Evolutionary conservation across 2,329 filamentous ascomycete species (phyloP), one percentile per base, ranked within the genome.

Genomic region (Cercospora sesami): DNA sequence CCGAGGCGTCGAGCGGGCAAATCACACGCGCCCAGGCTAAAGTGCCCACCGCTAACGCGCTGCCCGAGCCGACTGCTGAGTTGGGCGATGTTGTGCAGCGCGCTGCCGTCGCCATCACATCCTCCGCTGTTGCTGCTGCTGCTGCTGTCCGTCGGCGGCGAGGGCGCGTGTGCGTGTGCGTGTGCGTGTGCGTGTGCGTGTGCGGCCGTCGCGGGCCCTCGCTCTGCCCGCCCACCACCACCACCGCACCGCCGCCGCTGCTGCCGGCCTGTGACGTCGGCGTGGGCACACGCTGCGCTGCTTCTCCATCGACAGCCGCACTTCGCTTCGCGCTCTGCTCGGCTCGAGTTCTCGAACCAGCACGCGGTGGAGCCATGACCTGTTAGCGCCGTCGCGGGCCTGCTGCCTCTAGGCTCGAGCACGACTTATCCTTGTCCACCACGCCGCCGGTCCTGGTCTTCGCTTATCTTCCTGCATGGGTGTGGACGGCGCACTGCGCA

Each of bases 1-100:
- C 60, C 60, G 60, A 63, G 60, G 59, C 59, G 59, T 61, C 59
- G 59, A n/a, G 42, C 62, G 48, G 62, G 62, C 60, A 63, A 63
- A 63, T 63, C 60, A 63, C 30, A 53, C 21, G 48, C 33, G 36
- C 18, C n/a, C 59, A 45, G 39, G 60, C 62, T 64, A 64, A 33
- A 55, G 51, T 58, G 28, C 62, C 45, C 62, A 30, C 39, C 30
- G 31, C 62, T 62, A 62, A 62, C 36, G 59, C 60, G 39, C 42
- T 26, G 62, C 62, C 26, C 53, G 62, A 64, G 62, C 62, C 62
- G 62, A 57, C 26, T 39, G 45, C 62, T 64, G 26, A 16, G 21
- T n/a, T 16, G 61, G 26, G 61, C 51, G 42, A 21, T 33, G 18
- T n/a, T 57, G 31, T 64, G 31, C 48, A 42, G 30, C 62, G 14